Conservation (phyloP, 306 rosid species). For the Crotalaria pallida region DNA sequence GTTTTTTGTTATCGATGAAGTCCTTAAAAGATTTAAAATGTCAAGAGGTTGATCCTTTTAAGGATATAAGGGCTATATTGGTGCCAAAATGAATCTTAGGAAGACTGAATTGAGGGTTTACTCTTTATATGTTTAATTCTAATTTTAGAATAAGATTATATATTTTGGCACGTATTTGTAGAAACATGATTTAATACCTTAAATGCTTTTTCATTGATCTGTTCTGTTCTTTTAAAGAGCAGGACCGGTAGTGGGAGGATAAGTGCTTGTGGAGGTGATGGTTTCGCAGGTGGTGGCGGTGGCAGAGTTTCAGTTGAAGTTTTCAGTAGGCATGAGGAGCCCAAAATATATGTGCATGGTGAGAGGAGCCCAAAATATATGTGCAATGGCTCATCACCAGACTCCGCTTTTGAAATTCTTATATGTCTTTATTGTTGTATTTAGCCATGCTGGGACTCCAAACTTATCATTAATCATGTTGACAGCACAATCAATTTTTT, state of each 20-base stretch:
- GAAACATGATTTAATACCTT: neutral
- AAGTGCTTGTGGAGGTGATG: constrained; percentile 49
- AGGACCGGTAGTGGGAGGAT: constrained; percentile 45
- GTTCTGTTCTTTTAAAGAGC: constrained; percentile 27
- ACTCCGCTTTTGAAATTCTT: constrained; percentile 18
- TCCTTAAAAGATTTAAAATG: too few species aligned
- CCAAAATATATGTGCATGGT: constrained; percentile 44
- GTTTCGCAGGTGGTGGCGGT: constrained; percentile 45
- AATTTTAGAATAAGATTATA: neutral
- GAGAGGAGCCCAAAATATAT: constrained; percentile 43
- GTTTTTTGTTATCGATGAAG: too few species aligned
- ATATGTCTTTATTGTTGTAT: neutral
- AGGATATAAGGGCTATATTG: too few species aligned
- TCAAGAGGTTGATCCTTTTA: too few species aligned
- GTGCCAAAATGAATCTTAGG: too few species aligned
- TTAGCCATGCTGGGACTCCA: neutral
- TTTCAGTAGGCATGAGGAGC: constrained; percentile 50
- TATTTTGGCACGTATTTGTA: neutral
- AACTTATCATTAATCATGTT: constrained; percentile 15
- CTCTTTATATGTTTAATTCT: neutral
- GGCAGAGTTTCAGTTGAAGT: constrained; percentile 50
- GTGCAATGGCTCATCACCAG: neutral
- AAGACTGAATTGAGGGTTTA: too few species aligned
- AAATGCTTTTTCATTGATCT: constrained; percentile 9
- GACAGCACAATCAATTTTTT: constrained; percentile 15